Evolutionary conservation across 768 basidiomycete genomes (phyloP), one percentile per base, ranked within the genome.

Genomic region (Crepidotus variabilis): DNA sequence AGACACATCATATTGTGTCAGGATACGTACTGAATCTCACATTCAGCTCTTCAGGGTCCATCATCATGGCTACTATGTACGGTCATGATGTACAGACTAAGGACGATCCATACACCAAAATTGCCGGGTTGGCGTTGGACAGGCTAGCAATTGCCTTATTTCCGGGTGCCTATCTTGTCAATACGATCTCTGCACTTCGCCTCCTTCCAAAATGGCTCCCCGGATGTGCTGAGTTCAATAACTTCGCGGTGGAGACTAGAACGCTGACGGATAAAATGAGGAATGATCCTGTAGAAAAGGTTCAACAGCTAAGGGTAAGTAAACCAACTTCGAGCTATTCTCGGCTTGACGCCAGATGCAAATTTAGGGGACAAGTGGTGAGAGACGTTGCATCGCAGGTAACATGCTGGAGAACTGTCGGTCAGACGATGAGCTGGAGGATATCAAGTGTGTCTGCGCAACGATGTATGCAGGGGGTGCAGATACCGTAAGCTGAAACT

Each of bases 41-140:
- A n/a, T n/a, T 8, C 49, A 77, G 75, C 22, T 57, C 72, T 55
- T 64, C 73, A 22, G 70, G 68, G 18, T 65, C 70, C 1, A 64
- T 70, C 43, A 70, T 72, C 39, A 63, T 78, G 55, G 66, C 68
- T 8, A 61, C 71, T 16, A 66, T 71, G 20, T 77, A 76, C 52
- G 76, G 76, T 1, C 62, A 69, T 50, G 63, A 69, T 7, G 55
- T 66, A 5, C 39, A 51, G 6, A 58, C 66, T 2, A 63, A 57
- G 46, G 51, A 63, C 34, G 69, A 71, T 54, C 55, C 54, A 20
- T 65, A 65, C 23, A 60, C 66, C 2, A 14, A 60, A 1, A 34
- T 69, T 10, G 63, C 62, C n/a, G 63, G 66, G 32, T 3, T 5
- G 39, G 18, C 39, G 39, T 2, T 43, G 39, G 18, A 43, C 11